Percentiles rank a stretch among this genome's conserved stretches.
Evolutionary conservation across 1,284 basidiomycete genomes (phyloP).

Genomic region (Ganoderma leucocontextum): DNA sequence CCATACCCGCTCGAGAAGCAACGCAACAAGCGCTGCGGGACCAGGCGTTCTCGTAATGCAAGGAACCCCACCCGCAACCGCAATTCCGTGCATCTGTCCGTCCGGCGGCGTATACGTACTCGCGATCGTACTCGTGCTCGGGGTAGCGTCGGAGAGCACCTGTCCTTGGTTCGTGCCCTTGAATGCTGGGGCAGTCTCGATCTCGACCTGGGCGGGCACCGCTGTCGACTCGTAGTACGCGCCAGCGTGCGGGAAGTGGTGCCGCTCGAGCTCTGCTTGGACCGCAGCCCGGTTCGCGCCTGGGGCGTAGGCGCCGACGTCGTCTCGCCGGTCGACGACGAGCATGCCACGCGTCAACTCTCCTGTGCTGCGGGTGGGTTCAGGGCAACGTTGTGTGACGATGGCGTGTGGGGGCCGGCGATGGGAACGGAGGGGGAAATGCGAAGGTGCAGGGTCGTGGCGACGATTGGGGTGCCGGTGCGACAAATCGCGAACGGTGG

Average conservation of each 20-base stretch:
- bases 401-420: not conserved
- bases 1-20: slow-evolving; percentile 67
- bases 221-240: slow-evolving; percentile 57
- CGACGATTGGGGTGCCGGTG: not conserved
- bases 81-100: slow-evolving; percentile 29
- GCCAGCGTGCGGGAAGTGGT: slow-evolving; percentile 44
- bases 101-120: not conserved
- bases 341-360: slow-evolving; percentile 79
- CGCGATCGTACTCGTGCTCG: not conserved
- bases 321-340: slow-evolving; percentile 73
- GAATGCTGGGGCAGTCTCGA: slow-evolving; percentile 44
- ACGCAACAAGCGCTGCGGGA: slow-evolving; percentile 51
- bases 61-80: slow-evolving; percentile 50
- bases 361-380: slow-evolving; percentile 45
- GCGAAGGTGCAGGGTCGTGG: not conserved
- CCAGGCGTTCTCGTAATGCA: slow-evolving; percentile 69
- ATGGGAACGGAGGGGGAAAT: slow-evolving; percentile 2
- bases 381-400: not conserved
- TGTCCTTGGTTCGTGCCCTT: slow-evolving; percentile 9
- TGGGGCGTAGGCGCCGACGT: slow-evolving; percentile 63
- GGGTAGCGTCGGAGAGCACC: not conserved
- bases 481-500: slow-evolving; percentile 4
- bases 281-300: slow-evolving; percentile 69
- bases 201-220: slow-evolving; percentile 61
- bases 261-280: slow-evolving; percentile 59